Evolutionary conservation across 768 basidiomycete species (phyloP).

Genomic region (Xerocomus spinulosus): DNA sequence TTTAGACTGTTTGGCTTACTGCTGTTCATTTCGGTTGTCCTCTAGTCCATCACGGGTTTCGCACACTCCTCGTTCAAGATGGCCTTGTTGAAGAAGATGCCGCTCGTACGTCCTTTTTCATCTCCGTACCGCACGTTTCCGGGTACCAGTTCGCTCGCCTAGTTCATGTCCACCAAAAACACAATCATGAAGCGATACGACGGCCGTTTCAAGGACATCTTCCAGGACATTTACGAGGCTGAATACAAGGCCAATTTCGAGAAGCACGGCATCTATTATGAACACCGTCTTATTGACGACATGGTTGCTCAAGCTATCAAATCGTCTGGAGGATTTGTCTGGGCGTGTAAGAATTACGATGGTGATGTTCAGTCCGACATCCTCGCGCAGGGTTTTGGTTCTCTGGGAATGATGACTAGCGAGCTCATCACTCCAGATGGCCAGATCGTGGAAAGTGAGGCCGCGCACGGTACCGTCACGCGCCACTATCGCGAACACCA

Average conservation of each 20-base stretch:
- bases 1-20: neutral
- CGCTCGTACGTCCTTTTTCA: conserved; percentile 46
- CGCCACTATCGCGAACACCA: conserved; percentile 97
- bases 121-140: conserved; percentile 5
- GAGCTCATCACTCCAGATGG: conserved; percentile 96
- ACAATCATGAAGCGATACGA: conserved; percentile 97
- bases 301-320: conserved; percentile 99
- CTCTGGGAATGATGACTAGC: conserved; percentile 96
- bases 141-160: neutral
- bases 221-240: conserved; percentile 91
- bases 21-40: neutral
- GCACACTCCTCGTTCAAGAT: conserved; percentile 99
- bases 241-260: conserved; percentile 72
- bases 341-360: conserved; percentile 76
- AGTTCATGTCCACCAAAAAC: conserved; percentile 99
- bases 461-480: conserved; percentile 95
- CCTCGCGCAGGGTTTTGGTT: conserved; percentile 96
- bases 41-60: conserved; percentile 86
- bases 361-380: conserved; percentile 90
- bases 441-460: conserved; percentile 87
- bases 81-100: conserved; percentile 76
- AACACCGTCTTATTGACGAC: conserved; percentile 95
- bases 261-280: conserved; percentile 74
- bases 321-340: conserved; percentile 87
- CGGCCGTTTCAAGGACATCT: conserved; percentile 98